Conservation (phyloP, 495 filamentous ascomycete species). For the Penicillium alfredii region DNA sequence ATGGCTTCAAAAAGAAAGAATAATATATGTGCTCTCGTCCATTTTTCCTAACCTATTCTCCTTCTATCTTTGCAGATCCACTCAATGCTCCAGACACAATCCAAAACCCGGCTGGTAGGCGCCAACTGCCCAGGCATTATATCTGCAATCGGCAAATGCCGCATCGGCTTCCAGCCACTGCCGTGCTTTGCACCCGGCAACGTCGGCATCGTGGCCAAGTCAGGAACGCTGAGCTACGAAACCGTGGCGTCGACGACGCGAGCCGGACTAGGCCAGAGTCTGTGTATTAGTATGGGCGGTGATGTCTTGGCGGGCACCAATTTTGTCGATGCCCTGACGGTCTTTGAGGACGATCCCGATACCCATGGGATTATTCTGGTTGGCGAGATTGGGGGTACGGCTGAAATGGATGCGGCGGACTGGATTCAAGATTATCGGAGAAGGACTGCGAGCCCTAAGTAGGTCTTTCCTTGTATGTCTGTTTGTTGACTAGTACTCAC, state of each 20-base stretch:
- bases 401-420: constrained; percentile 75
- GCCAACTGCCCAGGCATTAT: constrained; percentile 88
- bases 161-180: constrained; percentile 83
- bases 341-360: constrained; percentile 67
- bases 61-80: constrained; percentile 49
- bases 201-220: constrained; percentile 81
- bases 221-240: constrained; percentile 84
- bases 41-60: neutral
- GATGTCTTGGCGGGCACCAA: constrained; percentile 79
- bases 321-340: constrained; percentile 67
- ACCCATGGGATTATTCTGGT: constrained; percentile 80
- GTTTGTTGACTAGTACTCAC: constrained; percentile 4
- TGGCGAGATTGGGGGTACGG: constrained; percentile 80
- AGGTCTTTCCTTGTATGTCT: constrained; percentile 18
- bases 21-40: neutral
- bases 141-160: constrained; percentile 70
- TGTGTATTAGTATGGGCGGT: constrained; percentile 84
- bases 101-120: constrained; percentile 72
- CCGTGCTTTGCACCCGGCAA: constrained; percentile 67
- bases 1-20: neutral
- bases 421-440: constrained; percentile 67
- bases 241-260: constrained; percentile 77
- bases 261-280: constrained; percentile 76
- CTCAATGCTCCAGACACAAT: constrained; percentile 73
- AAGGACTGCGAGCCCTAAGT: constrained; percentile 61